phyloP scores from a whole-genome alignment of 2,329 filamentous ascomycete species.

The Tolypocladium amazonense region DNA sequence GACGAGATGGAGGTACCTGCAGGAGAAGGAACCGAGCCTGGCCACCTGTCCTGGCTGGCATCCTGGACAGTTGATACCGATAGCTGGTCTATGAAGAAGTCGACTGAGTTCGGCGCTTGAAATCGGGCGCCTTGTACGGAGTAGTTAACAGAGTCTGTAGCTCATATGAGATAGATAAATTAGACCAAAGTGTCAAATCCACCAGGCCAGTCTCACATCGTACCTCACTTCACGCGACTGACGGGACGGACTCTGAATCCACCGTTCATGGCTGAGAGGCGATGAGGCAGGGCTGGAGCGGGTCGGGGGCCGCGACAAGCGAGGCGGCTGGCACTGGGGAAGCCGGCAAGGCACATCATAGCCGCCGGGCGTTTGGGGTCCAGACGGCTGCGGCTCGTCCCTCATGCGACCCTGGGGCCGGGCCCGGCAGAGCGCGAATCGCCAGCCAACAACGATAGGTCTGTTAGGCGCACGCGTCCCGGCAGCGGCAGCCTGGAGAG shows the following conservation, averaged over 20 bases:
- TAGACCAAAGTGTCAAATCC: background rate
- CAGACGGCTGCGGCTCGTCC: background rate
- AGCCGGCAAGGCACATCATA: background rate
- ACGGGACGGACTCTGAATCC: background rate
- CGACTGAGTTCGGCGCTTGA: background rate
- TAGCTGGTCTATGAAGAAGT: background rate
- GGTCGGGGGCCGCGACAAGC: background rate
- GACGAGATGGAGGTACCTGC: background rate
- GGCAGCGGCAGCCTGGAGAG: background rate
- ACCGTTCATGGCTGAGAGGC: background rate
- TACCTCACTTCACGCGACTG: background rate
- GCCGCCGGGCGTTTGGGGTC: background rate
- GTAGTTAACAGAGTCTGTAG: background rate
- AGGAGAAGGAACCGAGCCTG: background rate
- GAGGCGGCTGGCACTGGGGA: background rate
- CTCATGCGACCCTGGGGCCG: background rate
- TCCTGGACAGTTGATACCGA: background rate
- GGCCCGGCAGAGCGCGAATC: background rate
- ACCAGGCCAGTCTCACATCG: background rate
- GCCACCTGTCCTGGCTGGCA: too few species aligned
- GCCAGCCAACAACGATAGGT: background rate
- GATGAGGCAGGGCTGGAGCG: background rate
- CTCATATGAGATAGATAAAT: background rate
- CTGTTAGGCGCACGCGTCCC: background rate
- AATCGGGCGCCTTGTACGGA: background rate